These are phyloP conservation scores for Sugiyamaella lignohabitans DNA, from an alignment of 805 yeast genomes.

Conservation along the genomic window DNA sequence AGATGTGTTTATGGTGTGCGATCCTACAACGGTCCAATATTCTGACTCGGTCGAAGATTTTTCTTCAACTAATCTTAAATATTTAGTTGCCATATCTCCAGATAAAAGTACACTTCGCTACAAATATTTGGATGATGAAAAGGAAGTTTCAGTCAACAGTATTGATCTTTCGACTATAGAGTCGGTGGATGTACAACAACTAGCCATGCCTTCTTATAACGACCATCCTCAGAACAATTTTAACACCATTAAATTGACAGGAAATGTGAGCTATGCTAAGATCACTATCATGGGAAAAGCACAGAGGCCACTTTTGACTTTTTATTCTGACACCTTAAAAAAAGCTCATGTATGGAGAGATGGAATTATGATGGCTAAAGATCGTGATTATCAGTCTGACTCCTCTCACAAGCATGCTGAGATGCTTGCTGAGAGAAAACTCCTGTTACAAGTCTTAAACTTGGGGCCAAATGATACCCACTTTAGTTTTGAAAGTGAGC, in stretches of 20 bases:
- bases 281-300: not conserved
- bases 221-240: too few species aligned
- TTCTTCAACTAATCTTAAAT: too few species aligned
- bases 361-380: slow-evolving; percentile 54
- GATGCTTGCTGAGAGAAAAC: slow-evolving; percentile 40
- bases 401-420: slow-evolving; percentile 42
- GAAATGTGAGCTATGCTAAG: too few species aligned
- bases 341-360: slow-evolving; percentile 70
- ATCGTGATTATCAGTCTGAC: slow-evolving; percentile 35
- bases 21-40: too few species aligned
- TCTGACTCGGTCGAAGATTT: too few species aligned
- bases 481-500: slow-evolving; percentile 5
- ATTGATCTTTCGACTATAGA: not conserved
- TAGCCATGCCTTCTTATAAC: not conserved
- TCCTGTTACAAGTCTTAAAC: slow-evolving; percentile 44
- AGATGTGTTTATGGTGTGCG: slow-evolving; percentile 71
- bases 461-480: slow-evolving; percentile 31
- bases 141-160: slow-evolving; percentile 34
- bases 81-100: too few species aligned
- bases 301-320: slow-evolving; percentile 41
- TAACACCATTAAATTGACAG: too few species aligned
- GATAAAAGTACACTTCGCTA: not conserved
- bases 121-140: slow-evolving; percentile 39
- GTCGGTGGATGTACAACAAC: not conserved
- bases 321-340: slow-evolving; percentile 65